Evolutionary conservation across 2,329 filamentous ascomycete genomes (phyloP), one percentile per base, ranked within the genome.

Genomic region (Eutypella sp.): DNA sequence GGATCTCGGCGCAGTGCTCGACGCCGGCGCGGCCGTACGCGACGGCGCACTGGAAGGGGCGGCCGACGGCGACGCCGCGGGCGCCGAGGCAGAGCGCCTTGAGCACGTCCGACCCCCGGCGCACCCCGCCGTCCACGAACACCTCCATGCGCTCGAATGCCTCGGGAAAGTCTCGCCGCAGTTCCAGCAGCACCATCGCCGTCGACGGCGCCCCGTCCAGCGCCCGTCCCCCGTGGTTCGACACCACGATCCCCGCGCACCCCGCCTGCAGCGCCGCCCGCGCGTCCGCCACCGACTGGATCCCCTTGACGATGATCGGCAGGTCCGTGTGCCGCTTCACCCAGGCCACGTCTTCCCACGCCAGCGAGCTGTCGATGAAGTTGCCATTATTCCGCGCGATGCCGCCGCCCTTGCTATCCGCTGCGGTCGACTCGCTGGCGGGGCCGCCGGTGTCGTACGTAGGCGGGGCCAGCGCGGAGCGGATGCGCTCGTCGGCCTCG

Each of bases 261-360:
- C 81, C 83, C 11, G 73, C 57, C 42, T 84, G 73, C 29, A 82
- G 72, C 2, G 81, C 81, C 53, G 69, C 72, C 43, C 72, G 68
- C 13, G 84, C 84, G 61, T 89, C 85, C 34, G 71, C 69, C 0
- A 79, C 76, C 13, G 76, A 79, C 66, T 88, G 83, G n/a, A 89
- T 78, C 0, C 85, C 85, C 63, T 89, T 89, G 22, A 89, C 41
- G 52, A 83, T 67, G 70, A 88, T 53, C 57, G 81, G 68, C 7
- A 81, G 70, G 1, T 65, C 72, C 25, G 79, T 75, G 47, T 70
- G 66, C 60, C 70, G 73, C 68, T 82, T 78, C 19, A 87, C 58
- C 82, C 84, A 88, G 4, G 72, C 67, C 2, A 87, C 70, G 59
- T 85, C 84, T 38, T 77, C 72, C 84, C 84, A 89, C 7, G 56